These are phyloP conservation scores for Asclepias syriaca DNA, from an alignment of 257 asterid genomes.

Conservation along the genomic window DNA sequence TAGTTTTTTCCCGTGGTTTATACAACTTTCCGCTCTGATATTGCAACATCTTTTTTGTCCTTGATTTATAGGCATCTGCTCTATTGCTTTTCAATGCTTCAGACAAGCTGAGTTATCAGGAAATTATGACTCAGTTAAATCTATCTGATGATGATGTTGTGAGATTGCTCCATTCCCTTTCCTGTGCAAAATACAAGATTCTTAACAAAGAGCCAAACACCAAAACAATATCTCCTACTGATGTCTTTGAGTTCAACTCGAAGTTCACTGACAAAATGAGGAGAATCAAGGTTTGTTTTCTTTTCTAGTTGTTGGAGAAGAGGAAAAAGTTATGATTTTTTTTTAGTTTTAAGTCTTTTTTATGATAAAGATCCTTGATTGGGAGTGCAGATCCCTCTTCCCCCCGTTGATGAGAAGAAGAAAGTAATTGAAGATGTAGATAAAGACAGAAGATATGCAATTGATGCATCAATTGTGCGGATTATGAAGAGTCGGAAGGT, in stretches of 20 bases:
- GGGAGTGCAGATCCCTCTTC: constrained; percentile 76
- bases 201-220: constrained; percentile 87
- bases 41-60: constrained; percentile 3
- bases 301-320: background rate
- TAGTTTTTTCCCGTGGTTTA: constrained; percentile 9
- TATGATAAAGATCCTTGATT: constrained; percentile 1
- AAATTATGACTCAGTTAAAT: constrained; percentile 82
- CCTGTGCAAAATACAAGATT: constrained; percentile 96
- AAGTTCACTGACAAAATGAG: constrained; percentile 96
- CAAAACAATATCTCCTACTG: constrained; percentile 71
- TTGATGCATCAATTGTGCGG: constrained; percentile 97
- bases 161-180: constrained; percentile 89
- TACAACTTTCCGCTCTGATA: background rate
- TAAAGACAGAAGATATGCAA: constrained; percentile 93
- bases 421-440: constrained; percentile 98
- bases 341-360: background rate
- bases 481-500: constrained; percentile 98
- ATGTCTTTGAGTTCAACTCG: constrained; percentile 80
- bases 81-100: constrained; percentile 83
- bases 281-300: constrained; percentile 74
- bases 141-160: constrained; percentile 90
- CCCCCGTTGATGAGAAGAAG: constrained; percentile 98
- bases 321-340: background rate
- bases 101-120: constrained; percentile 81
- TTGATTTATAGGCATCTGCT: constrained; percentile 67